Percentiles rank a stretch among this genome's conserved stretches.
These are phyloP conservation scores for Symbiodinium natans DNA, from an alignment of 73 alveolate genomes.

Conservation along the genomic window DNA sequence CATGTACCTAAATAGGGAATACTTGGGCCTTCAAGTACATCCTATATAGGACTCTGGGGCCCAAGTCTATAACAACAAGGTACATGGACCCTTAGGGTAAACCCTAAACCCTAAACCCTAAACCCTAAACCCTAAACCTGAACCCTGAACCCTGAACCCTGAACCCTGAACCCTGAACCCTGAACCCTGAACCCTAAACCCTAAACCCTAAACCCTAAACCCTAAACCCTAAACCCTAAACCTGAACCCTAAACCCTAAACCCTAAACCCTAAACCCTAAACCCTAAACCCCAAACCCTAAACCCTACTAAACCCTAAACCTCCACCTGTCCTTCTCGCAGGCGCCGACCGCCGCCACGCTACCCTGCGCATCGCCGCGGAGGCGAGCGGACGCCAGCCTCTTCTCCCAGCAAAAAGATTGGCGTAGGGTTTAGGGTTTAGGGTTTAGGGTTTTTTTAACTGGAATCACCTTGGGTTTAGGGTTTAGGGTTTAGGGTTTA, in stretches of 20 bases:
- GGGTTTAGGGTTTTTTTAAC: too few species aligned
- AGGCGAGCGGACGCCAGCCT: neutral
- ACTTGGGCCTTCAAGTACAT: neutral
- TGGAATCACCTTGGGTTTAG: too few species aligned
- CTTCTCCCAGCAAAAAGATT: neutral
- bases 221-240: neutral
- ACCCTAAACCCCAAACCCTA: neutral
- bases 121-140: too few species aligned
- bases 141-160: too few species aligned
- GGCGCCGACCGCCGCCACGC: slow-evolving; percentile 17
- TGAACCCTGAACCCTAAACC: neutral
- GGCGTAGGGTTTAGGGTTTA: neutral
- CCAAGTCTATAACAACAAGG: neutral
- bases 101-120: too few species aligned
- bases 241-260: neutral
- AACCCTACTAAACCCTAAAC: neutral
- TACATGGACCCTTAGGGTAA: neutral
- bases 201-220: neutral
- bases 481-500: neutral
- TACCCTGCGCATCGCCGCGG: neutral
- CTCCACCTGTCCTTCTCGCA: slow-evolving; percentile 9
- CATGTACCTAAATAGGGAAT: neutral
- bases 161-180: too few species aligned
- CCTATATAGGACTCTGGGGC: neutral
- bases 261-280: neutral